These are phyloP conservation scores for Leccinum ochraceum DNA, from an alignment of 768 basidiomycete genomes.

Conservation along the genomic window DNA sequence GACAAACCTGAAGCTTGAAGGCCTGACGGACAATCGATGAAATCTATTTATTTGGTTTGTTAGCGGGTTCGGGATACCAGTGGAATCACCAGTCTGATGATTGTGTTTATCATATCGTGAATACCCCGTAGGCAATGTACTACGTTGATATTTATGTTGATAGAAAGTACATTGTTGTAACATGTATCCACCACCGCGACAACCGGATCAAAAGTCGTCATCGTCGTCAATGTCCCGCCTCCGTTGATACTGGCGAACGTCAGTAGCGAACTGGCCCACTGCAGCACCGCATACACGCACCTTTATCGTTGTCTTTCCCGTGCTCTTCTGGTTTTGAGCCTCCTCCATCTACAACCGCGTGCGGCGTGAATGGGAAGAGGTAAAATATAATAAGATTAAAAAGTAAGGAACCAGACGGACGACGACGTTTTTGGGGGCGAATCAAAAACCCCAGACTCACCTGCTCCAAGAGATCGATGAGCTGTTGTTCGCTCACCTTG, in stretches of 20 bases:
- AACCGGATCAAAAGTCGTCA: slow-evolving; percentile 45
- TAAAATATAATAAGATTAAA: not conserved
- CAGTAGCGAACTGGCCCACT: not conserved
- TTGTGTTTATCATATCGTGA: not conserved
- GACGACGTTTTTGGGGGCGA: not conserved
- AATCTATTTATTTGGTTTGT: not conserved
- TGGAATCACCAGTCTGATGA: not conserved
- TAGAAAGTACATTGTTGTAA: not conserved
- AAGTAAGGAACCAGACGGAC: too few relatives aligned
- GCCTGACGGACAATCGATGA: not conserved
- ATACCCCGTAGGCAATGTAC: not conserved
- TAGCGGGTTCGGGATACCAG: not conserved
- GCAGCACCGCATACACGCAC: slow-evolving; percentile 32
- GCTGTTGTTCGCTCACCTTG: slow-evolving; percentile 73
- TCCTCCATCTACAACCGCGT: slow-evolving; percentile 50
- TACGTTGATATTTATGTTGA: not conserved
- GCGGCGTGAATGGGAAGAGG: slow-evolving; percentile 5
- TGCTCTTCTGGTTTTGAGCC: slow-evolving; percentile 46
- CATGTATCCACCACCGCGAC: not conserved
- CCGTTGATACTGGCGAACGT: slow-evolving; percentile 53
- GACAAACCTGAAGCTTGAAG: slow-evolving; percentile 6
- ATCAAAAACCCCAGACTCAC: slow-evolving; percentile 36
- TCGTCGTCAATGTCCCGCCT: slow-evolving; percentile 69
- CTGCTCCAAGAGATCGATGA: slow-evolving; percentile 87
- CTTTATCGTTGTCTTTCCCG: slow-evolving; percentile 61